Evolutionary conservation across 139 green algal genomes (phyloP), one percentile per base, ranked within the genome.

Genomic region (Picochlorum sp.): DNA sequence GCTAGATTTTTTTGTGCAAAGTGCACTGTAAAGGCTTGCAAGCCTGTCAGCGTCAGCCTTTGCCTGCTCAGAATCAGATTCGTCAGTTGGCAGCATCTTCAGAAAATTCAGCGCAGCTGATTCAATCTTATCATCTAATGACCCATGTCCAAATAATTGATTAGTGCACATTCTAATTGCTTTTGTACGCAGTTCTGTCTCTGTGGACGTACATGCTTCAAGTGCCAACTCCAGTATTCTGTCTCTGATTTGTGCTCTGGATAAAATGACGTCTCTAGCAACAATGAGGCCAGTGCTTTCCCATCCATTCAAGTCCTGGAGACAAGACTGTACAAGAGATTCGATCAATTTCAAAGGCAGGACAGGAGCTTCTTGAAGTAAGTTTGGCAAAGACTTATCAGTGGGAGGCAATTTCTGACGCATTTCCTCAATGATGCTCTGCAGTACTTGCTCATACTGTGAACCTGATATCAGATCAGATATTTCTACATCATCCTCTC

Each of bases 121-220:
- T 38, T 81, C 62, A 14, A 90, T 81, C 47, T 26, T 7, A 3
- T 44, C 61, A 15, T 55, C 45, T 61, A 85, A 70, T 49, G 57
- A 23, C 6, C 66, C 52, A 65, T 78, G 54, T 3, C 63, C 54
- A 49, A 81, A 83, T n/a, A 90, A 72, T 58, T 75, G 70, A 68
- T 81, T 81, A 28, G 76, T 78, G 4, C 75, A 61, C 62, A 90
- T 70, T 10, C 81, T 64, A 7, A 89, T 68, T 14, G 83, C 84
- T 32, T 82, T 80, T 55, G 47, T 70, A 44, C 74, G 67, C 4
- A 75, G 54, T 49, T 76, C 69, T 11, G 57, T 9, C 13, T 54
- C 20, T 14, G 26, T 23, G 18, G 54, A 62, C 15, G 67, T 63
- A 20, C 70, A 68, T 10, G 77, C 75, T 2, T 70, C 63, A 44